Evolutionary conservation across 768 basidiomycete genomes (phyloP), one percentile per base, ranked within the genome.

Genomic region (Lenzites betulinus): DNA sequence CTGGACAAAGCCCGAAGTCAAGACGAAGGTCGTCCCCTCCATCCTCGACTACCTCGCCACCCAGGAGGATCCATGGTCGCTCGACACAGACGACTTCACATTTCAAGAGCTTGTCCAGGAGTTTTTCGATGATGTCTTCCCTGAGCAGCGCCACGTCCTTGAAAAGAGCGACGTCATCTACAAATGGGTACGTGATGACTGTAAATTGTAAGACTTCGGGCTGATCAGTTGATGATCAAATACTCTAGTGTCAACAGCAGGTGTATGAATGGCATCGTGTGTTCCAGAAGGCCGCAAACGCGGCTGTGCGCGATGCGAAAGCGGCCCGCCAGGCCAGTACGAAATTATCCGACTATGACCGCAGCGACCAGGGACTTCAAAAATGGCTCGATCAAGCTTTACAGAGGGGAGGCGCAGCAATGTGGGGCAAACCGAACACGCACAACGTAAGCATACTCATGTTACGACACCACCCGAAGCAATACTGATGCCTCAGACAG

Each of bases 251-350:
- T n/a, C 51, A 41, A 11, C 51, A 53, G 25, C 38, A 53, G 26
- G 51, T 41, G 12, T 53, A 53, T n/a, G 51, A 53, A 23, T 53
- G 51, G 51, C 51, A 26, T 7, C 15, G 39, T 25, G 51, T 7
- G 7, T 53, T 53, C 38, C 51, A 53, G 39, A 53, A 42, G 38
- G 20, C 39, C 13, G 51, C 51, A 12, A 53, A 41, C 23, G 25
- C 25, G 23, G 15, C n/a, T 13, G 38, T 53, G 16, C 51, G 39
- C 22, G 51, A 26, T 4, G 46, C 25, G 25, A 48, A 20, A 2
- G 46, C 23, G 7, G 26, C 23, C 8, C 46, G 46, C 23, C 23
- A 48, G 15, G 22, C 46, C 11, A 28, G 22, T 26, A 48, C 25
- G 11, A 48, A 26, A 26, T 26, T 48, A 23, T 48, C 46, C 12